Percentiles rank a stretch among this genome's conserved stretches.
Conservation (phyloP, 441 rosid genomes). For the Macaranga tanarius region DNA sequence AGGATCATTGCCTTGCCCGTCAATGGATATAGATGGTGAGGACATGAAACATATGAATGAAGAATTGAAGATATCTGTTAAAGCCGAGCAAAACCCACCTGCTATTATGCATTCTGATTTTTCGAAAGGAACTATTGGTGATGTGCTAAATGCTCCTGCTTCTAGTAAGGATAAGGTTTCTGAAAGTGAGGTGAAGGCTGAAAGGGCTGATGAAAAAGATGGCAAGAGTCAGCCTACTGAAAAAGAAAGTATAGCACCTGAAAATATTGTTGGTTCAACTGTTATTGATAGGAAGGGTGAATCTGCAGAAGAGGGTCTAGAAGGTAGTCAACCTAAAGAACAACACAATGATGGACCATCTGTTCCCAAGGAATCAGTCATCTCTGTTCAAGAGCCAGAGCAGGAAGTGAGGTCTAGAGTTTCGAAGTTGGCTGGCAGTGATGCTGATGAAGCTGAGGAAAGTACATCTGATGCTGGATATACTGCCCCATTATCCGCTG, state of each 20-base stretch:
- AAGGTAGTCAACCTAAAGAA: conserved; percentile 31
- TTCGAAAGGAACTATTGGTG: conserved; percentile 31
- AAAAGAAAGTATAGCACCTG: conserved; percentile 30
- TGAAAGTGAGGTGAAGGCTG: conserved; percentile 37
- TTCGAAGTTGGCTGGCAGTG: conserved; percentile 33
- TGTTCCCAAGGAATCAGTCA: conserved; percentile 29
- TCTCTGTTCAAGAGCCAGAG: conserved; percentile 32
- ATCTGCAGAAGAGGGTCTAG: conserved; percentile 29
- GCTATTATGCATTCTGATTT: conserved; percentile 25
- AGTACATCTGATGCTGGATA: conserved; percentile 39
- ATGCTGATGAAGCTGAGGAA: conserved; percentile 55
- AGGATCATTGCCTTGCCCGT: conserved; percentile 30
- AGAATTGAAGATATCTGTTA: conserved; percentile 26
- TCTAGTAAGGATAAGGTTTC: conserved; percentile 28
- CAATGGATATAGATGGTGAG: conserved; percentile 29
- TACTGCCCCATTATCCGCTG: conserved; percentile 30
- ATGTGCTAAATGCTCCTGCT: conserved; percentile 27
- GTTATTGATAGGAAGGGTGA: conserved; percentile 31
- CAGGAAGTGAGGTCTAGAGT: conserved; percentile 35
- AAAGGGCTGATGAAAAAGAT: conserved; percentile 35
- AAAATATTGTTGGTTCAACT: conserved; percentile 37
- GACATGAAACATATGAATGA: conserved; percentile 30
- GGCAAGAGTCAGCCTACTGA: conserved; percentile 23
- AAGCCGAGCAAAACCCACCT: conserved; percentile 36
- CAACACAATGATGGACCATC: conserved; percentile 21